phyloP scores from a whole-genome alignment of 2,329 filamentous ascomycete species.

The Aspergillus sojae region DNA sequence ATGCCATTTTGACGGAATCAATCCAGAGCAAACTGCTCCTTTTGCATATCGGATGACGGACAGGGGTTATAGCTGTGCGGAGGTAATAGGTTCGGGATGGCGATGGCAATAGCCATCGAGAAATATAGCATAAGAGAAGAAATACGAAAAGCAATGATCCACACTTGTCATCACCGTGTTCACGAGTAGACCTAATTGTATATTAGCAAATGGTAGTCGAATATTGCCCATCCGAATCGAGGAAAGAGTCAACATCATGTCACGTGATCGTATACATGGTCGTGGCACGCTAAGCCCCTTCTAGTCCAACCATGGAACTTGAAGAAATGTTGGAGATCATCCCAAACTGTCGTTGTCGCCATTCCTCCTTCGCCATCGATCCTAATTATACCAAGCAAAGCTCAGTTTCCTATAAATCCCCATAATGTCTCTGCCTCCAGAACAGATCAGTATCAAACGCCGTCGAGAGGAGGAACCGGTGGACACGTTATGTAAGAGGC shows the following conservation, averaged over 20 bases:
- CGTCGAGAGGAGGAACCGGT: slow-evolving; percentile 60
- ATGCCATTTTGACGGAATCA: slow-evolving; percentile 28
- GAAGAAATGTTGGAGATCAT: slow-evolving; percentile 8
- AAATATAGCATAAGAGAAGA: slow-evolving; percentile 17
- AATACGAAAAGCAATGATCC: slow-evolving; percentile 12
- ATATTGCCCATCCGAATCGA: neutral
- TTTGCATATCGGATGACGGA: slow-evolving; percentile 18
- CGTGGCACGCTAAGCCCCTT: neutral
- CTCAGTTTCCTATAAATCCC: neutral
- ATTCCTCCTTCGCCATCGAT: neutral
- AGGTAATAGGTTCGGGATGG: slow-evolving; percentile 19
- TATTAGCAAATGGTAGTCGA: neutral
- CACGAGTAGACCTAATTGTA: neutral
- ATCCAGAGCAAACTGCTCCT: slow-evolving; percentile 23
- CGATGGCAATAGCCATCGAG: slow-evolving; percentile 15
- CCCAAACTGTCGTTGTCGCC: neutral
- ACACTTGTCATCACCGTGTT: neutral
- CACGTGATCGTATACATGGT: neutral
- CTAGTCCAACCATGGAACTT: slow-evolving; percentile 12
- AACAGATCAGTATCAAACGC: slow-evolving; percentile 58
- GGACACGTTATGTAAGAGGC: slow-evolving; percentile 53
- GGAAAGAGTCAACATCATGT: slow-evolving; percentile 1
- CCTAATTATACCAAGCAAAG: neutral
- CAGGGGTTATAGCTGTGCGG: slow-evolving; percentile 18
- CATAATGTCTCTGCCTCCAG: slow-evolving; percentile 50